Base-by-base conservation (phyloP, 2,329 filamentous ascomycete species). In the Pestalotiopsis fici region DNA sequence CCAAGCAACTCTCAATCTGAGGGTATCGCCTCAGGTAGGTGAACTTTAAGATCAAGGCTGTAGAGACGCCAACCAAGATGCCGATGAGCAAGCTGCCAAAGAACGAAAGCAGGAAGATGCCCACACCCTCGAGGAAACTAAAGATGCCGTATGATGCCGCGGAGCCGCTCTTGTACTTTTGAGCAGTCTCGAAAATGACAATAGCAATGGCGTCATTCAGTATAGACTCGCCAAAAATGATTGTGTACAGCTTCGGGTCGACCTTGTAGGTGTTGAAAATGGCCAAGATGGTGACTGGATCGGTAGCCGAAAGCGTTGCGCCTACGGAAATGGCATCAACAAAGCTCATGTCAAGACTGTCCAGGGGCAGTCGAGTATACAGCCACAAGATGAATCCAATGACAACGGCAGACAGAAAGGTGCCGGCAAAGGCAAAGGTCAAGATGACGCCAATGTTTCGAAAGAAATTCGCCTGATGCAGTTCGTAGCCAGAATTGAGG, bases 201-300 rank as follows among this genome's bases (percentile, higher is more conserved):
- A 99, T 99, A 71, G 96, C 96, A 76, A 99, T 95, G 57, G 96
- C 96, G 83, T 99, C 96, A 79, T 99, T 99, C 66, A 99, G 84
- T 69, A 99, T 98, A 7, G 95, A 97, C 82, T 99, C 96, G 77
- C 96, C 96, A 79, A 99, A 99, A 72, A 99, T 99, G 78, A 99
- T 91, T 35, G 96, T 99, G 82, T 99, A 99, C 21, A 99, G 88
- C 82, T 98, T 98, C 2, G 96, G 96, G 75, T 99, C 96, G 74
- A 99, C 96, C 82, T 98, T 98, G 88, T 98, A 99, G 1, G 96
- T 93, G 80, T 98, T 98, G 88, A 99, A 99, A 73, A 99, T 99
- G 78, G 96, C 96, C 65, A 99, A 85, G 74, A 99, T 98, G 0
- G 96, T 99, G 68, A 99, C 95, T 0, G 96, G 96, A 77, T 99